These are phyloP conservation scores for Schizophyllum commune DNA, from an alignment of 1,284 basidiomycete species.

Conservation along the genomic window DNA sequence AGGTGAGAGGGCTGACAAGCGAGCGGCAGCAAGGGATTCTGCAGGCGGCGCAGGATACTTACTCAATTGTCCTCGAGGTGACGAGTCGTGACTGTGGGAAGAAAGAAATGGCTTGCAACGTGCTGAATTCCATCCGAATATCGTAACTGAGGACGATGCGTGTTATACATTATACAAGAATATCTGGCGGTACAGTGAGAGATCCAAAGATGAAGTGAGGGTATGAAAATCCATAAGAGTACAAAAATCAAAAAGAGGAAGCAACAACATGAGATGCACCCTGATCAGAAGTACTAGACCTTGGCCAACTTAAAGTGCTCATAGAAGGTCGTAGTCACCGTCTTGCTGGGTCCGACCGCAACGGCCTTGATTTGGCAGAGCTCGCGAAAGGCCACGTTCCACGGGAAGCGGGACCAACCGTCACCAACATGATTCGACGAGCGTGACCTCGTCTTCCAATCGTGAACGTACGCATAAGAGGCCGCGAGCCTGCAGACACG, in stretches of 20 bases:
- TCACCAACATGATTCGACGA: neutral
- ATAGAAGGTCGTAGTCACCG: constrained; percentile 17
- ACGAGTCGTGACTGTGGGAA: too few relatives aligned
- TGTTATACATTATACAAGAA: too few relatives aligned
- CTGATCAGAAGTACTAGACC: neutral
- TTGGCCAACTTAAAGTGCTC: constrained; percentile 14
- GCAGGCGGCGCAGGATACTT: too few relatives aligned
- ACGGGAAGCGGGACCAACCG: constrained; percentile 21
- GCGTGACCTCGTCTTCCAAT: constrained; percentile 8
- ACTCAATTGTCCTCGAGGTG: too few relatives aligned
- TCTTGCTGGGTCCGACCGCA: constrained; percentile 17
- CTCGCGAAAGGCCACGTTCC: constrained; percentile 20
- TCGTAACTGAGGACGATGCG: too few relatives aligned
- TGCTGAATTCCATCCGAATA: too few relatives aligned
- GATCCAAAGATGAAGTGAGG: neutral
- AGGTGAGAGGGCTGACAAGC: too few relatives aligned
- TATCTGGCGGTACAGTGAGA: neutral
- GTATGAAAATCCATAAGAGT: neutral
- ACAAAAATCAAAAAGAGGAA: neutral
- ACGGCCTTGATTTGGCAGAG: constrained; percentile 20
- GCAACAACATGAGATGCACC: neutral
- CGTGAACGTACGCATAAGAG: constrained; percentile 19
- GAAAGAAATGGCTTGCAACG: too few relatives aligned
- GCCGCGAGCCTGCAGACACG: constrained; percentile 11
- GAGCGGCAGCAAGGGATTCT: too few relatives aligned